These are phyloP conservation scores for Linnemannia hyalina DNA, from an alignment of 192 early-diverging fungal genomes.

Conservation along the genomic window DNA sequence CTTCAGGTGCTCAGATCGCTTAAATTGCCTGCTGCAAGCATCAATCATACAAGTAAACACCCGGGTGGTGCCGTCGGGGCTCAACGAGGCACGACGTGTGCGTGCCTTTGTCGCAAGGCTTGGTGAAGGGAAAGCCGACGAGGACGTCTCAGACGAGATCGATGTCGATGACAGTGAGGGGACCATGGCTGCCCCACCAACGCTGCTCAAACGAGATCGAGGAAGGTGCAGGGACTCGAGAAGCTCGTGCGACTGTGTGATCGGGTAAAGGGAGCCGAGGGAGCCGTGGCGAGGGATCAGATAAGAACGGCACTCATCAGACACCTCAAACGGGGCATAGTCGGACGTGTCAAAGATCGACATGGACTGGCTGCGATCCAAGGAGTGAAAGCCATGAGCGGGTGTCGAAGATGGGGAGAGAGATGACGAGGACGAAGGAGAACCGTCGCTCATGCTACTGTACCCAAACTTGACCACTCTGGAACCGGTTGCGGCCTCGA, in stretches of 20 bases:
- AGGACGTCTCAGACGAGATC: slow-evolving; percentile 22
- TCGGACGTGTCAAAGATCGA: slow-evolving; percentile 19
- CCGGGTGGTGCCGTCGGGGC: slow-evolving; percentile 9
- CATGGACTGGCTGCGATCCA: slow-evolving; percentile 26
- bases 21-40: slow-evolving; percentile 65
- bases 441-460: background rate
- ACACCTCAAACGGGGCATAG: slow-evolving; percentile 17
- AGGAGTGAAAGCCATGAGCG: background rate
- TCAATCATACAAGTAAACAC: slow-evolving; percentile 61
- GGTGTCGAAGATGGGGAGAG: slow-evolving; percentile 6
- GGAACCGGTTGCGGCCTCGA: slow-evolving; percentile 22
- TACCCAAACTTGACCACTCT: background rate
- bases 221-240: slow-evolving; percentile 22
- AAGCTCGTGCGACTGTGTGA: slow-evolving; percentile 35
- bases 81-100: slow-evolving; percentile 32
- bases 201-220: background rate
- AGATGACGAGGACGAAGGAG: background rate
- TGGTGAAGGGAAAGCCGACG: slow-evolving; percentile 9
- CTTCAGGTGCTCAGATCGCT: slow-evolving; percentile 70
- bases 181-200: slow-evolving; percentile 24
- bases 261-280: slow-evolving; percentile 37
- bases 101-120: slow-evolving; percentile 2
- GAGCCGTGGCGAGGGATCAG: slow-evolving; percentile 33
- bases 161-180: slow-evolving; percentile 35
- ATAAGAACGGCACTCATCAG: slow-evolving; percentile 20